Percentiles rank a stretch among this genome's conserved stretches.
phyloP scores from a whole-genome alignment of 352 stramenopile species.

The Phytophthora ramorum region DNA sequence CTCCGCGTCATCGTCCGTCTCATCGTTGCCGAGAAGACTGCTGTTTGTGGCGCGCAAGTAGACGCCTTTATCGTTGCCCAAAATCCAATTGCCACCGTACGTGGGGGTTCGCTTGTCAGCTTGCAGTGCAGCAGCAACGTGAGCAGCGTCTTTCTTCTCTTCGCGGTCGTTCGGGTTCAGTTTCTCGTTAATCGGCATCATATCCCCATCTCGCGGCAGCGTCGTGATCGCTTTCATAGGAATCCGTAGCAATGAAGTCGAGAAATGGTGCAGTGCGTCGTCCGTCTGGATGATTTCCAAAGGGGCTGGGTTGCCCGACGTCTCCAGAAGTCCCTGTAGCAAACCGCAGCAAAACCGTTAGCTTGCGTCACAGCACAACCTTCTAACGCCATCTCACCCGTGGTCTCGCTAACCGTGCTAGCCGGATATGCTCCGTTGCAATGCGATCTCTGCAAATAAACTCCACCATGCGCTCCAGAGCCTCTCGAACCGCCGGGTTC shows the following conservation, averaged over 20 bases:
- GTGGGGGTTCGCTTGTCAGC: constrained; percentile 25
- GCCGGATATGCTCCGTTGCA: constrained; percentile 38
- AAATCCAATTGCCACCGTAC: constrained; percentile 84
- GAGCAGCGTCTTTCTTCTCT: constrained; percentile 19
- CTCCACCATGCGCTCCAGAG: constrained; percentile 81
- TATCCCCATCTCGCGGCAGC: constrained; percentile 66
- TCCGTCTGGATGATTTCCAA: constrained; percentile 67
- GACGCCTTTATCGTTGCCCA: constrained; percentile 79
- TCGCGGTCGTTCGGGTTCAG: constrained; percentile 28
- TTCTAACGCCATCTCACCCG: constrained; percentile 17
- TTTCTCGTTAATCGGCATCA: constrained; percentile 52
- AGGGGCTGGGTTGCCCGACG: constrained; percentile 35
- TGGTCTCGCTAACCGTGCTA: constrained; percentile 34
- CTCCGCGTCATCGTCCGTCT: constrained; percentile 67
- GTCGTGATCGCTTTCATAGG: constrained; percentile 84
- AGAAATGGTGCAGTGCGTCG: constrained; percentile 69
- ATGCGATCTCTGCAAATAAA: constrained; percentile 53
- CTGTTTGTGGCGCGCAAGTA: constrained; percentile 78
- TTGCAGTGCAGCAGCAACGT: constrained; percentile 12
- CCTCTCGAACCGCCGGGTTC: constrained; percentile 73
- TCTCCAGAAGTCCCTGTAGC: constrained; percentile 57
- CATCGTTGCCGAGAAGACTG: constrained; percentile 68
- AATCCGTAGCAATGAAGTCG: constrained; percentile 68
- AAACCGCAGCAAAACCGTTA: constrained; percentile 2
- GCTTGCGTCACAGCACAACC: neutral